Percentiles rank a stretch among this genome's conserved stretches.
Conservation (phyloP, 2,329 filamentous ascomycete genomes). For the Sporothrix pallida region DNA sequence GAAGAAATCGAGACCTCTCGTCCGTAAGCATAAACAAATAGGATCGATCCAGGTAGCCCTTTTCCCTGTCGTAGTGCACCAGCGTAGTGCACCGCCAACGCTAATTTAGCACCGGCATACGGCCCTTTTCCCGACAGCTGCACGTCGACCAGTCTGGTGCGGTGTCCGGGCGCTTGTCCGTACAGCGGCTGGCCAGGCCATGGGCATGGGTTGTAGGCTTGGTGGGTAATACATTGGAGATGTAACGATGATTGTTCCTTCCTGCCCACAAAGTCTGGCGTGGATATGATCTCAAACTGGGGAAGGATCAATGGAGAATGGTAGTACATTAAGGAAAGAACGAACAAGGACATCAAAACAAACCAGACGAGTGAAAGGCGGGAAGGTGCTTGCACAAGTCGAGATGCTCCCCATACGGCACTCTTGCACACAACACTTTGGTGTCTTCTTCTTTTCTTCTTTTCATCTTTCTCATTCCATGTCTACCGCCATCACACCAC, state of each 20-base stretch:
- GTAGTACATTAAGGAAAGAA: background rate
- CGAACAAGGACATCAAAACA: background rate
- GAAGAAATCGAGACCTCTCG: slow-evolving; percentile 7
- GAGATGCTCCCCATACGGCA: background rate
- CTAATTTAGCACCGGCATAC: slow-evolving; percentile 28
- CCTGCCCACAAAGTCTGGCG: background rate
- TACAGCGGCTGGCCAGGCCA: background rate
- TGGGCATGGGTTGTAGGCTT: background rate
- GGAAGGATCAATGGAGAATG: slow-evolving; percentile 7
- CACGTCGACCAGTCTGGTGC: slow-evolving; percentile 30
- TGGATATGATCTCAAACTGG: background rate
- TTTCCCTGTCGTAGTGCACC: background rate
- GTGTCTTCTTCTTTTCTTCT: background rate
- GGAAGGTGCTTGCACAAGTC: background rate
- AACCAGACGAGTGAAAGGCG: background rate
- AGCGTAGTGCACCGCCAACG: background rate
- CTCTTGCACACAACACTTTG: background rate
- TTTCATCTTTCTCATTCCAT: background rate
- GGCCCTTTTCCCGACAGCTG: slow-evolving; percentile 27
- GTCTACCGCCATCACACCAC: background rate
- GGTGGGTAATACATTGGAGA: background rate
- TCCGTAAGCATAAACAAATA: background rate
- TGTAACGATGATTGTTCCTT: background rate
- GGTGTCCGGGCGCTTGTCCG: background rate
- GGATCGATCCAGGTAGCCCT: background rate